Percentiles rank a stretch among this genome's conserved stretches.
Conservation (phyloP, 1,284 basidiomycete species). For the Fomitiporia mediterranea region DNA sequence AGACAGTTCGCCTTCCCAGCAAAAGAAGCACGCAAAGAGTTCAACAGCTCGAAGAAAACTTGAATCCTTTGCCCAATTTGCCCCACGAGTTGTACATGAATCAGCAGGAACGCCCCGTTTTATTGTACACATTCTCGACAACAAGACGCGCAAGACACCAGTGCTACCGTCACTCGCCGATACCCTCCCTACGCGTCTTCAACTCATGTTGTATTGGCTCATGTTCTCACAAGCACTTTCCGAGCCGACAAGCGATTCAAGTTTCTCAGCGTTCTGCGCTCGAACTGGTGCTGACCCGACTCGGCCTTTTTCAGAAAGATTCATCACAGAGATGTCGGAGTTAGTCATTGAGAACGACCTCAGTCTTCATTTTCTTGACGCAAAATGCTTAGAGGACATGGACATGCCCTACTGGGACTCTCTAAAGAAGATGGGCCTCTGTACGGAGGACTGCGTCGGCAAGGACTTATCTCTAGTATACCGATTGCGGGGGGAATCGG, state of each 20-base stretch:
- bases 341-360: conserved; percentile 32
- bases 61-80: background rate
- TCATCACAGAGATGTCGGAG: conserved; percentile 48
- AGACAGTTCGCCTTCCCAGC: background rate
- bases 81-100: background rate
- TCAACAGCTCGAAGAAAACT: conserved; percentile 4
- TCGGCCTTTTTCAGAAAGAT: conserved; percentile 48
- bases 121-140: conserved; percentile 58
- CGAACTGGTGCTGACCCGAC: conserved; percentile 40
- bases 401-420: conserved; percentile 7
- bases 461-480: conserved; percentile 13
- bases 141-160: conserved; percentile 62
- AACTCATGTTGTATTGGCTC: conserved; percentile 82
- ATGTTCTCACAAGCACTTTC: conserved; percentile 55
- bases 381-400: conserved; percentile 11
- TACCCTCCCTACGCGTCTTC: conserved; percentile 60
- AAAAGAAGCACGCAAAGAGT: background rate
- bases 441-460: conserved; percentile 1
- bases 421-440: conserved; percentile 16
- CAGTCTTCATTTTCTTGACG: conserved; percentile 26
- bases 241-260: conserved; percentile 34
- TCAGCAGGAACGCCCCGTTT: conserved; percentile 2
- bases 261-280: conserved; percentile 55
- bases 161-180: conserved; percentile 61
- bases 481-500: conserved; percentile 2